Evolutionary conservation across 768 basidiomycete genomes (phyloP), one percentile per base, ranked within the genome.

Genomic region (Chiua virens): DNA sequence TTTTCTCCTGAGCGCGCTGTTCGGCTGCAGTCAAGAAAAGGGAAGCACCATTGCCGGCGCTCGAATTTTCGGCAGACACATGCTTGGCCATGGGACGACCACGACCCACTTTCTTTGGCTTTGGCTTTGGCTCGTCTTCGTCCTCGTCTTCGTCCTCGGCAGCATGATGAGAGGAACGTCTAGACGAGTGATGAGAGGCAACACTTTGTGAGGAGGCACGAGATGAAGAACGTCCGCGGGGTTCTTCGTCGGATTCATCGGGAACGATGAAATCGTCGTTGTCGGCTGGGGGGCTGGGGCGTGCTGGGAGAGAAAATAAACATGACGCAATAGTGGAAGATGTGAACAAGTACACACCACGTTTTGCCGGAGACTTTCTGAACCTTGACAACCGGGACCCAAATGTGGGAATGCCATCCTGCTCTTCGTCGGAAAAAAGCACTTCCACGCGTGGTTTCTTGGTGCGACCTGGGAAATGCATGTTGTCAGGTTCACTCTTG

Each of bases 1-100:
- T 96, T 66, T 85, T 87, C 34, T 82, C 80, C 62, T 85, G 80
- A 42, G 82, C 78, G 7, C 87, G 79, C 56, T 79, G 79, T 65
- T 95, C 93, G 3, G 95, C 93, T 8, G 85, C 85, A 15, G 93
- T 96, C 49, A 94, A 73, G 71, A 95, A 90, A 9, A 70, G 66
- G 37, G 67, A 70, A 34, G 65, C 64, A 5, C 47, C 65, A 22
- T 71, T 68, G 39, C 64, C 61, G 22, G 66, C 66, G 23, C 65
- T 59, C 17, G 67, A 47, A n/a, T 58, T 55, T 6, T 68, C 61
- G 8, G 65, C 52, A 45, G 55, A 66, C 49, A 52, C 48, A 32
- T 67, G 73, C 56, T 65, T 69, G 17, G 65, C 54, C 15, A 68
- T 38, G 27, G 72, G 66, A 40, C 71, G 73, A 32, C 63, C 64